These are phyloP conservation scores for Massospora cicadina DNA, from an alignment of 371 early-diverging fungal genomes.

Conservation along the genomic window DNA sequence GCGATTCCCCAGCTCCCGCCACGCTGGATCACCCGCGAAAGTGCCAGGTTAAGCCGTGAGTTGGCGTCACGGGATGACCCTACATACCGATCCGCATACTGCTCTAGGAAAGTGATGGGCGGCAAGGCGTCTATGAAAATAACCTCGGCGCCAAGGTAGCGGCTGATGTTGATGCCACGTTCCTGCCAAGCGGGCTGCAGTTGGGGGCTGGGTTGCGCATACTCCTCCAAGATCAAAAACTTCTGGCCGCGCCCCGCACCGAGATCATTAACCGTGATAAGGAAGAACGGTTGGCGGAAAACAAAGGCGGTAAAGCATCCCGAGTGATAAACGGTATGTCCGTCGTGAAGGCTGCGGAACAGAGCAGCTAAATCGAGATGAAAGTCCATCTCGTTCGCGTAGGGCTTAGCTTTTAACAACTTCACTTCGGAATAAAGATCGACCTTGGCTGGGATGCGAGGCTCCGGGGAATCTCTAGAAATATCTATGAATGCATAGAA, in stretches of 20 bases:
- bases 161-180: background rate
- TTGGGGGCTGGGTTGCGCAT: background rate
- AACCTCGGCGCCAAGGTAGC: background rate
- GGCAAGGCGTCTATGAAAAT: conserved; percentile 1
- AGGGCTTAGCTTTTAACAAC: background rate
- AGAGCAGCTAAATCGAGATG: background rate
- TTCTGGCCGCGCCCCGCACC: background rate
- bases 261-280: background rate
- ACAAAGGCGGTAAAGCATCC: background rate
- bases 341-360: conserved; percentile 5
- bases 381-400: background rate
- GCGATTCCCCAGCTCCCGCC: conserved; percentile 1
- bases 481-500: conserved; percentile 9
- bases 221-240: background rate
- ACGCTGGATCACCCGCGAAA: background rate
- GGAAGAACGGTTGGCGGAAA: conserved; percentile 4
- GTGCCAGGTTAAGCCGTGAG: background rate
- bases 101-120: background rate
- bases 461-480: background rate
- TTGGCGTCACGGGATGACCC: conserved; percentile 7
- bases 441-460: background rate
- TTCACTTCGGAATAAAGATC: background rate
- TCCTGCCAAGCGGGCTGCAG: background rate
- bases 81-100: background rate
- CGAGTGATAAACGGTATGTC: conserved; percentile 3